phyloP scores from a whole-genome alignment of 2,329 filamentous ascomycete species.

The Diplocarpon mali region DNA sequence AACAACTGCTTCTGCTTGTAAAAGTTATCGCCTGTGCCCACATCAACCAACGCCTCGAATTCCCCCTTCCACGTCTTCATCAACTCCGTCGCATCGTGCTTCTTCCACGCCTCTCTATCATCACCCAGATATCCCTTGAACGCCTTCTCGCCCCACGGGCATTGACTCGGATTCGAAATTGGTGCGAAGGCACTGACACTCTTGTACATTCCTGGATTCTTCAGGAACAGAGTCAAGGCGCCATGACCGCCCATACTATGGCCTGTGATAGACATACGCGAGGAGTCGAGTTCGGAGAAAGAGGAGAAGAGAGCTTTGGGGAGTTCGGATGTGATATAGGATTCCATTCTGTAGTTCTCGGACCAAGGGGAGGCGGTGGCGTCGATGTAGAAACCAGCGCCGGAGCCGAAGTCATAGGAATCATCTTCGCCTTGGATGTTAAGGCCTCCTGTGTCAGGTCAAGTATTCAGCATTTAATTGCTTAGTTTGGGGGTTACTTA shows the following conservation, averaged over 20 bases:
- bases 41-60: constrained; percentile 75
- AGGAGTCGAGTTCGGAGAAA: constrained; percentile 61
- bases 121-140: constrained; percentile 84
- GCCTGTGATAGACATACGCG: constrained; percentile 71
- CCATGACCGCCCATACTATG: constrained; percentile 98
- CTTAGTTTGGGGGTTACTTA: not conserved
- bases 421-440: constrained; percentile 77
- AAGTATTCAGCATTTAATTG: not conserved
- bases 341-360: constrained; percentile 85
- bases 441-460: constrained; percentile 47
- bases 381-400: constrained; percentile 91
- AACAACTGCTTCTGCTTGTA: constrained; percentile 90
- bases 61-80: constrained; percentile 60
- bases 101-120: constrained; percentile 66
- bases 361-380: constrained; percentile 65
- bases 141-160: constrained; percentile 92
- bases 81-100: constrained; percentile 87
- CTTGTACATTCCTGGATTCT: constrained; percentile 82
- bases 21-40: constrained; percentile 91
- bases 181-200: constrained; percentile 85
- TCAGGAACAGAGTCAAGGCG: constrained; percentile 82
- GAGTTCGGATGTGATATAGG: constrained; percentile 83
- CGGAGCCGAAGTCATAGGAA: constrained; percentile 80
- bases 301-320: constrained; percentile 61
- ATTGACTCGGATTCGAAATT: constrained; percentile 74